Percentiles rank a stretch among this genome's conserved stretches.
phyloP scores from a whole-genome alignment of 2,329 filamentous ascomycete genomes.

The Talaromyces sp. region DNA sequence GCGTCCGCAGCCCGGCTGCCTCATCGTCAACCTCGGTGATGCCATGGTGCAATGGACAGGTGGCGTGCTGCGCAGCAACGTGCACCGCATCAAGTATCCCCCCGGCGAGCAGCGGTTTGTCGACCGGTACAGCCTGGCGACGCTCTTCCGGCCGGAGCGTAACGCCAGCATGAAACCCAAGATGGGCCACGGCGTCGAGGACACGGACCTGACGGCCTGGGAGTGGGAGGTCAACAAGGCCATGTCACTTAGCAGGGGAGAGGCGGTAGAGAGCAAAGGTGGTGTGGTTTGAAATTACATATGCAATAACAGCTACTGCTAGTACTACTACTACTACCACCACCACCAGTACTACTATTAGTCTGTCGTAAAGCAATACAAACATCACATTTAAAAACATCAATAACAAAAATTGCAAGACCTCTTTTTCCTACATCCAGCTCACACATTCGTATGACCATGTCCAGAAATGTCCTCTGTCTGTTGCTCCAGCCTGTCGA shows the following conservation, averaged over 20 bases:
- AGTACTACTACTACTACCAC: too few relatives aligned
- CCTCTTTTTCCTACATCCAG: too few relatives aligned
- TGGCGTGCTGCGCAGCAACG: not conserved
- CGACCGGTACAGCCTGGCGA: not conserved
- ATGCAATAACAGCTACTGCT: not conserved
- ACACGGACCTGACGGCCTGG: not conserved
- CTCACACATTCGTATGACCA: too few relatives aligned
- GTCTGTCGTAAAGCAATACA: not conserved
- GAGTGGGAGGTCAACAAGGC: not conserved
- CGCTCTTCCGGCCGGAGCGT: not conserved
- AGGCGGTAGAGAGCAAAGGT: not conserved
- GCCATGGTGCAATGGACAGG: not conserved
- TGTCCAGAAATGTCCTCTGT: too few relatives aligned
- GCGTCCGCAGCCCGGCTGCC: not conserved
- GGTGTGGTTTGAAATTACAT: not conserved
- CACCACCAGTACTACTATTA: too few relatives aligned
- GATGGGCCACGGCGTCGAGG: not conserved
- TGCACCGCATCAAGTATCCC: not conserved
- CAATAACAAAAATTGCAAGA: too few relatives aligned
- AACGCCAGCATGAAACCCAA: not conserved
- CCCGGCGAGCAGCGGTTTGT: not conserved
- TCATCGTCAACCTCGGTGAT: not conserved
- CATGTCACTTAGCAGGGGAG: not conserved
- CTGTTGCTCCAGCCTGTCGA: too few relatives aligned
- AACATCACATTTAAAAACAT: not conserved